phyloP scores from a whole-genome alignment of 306 rosid species.

The Trifolium repens region DNA sequence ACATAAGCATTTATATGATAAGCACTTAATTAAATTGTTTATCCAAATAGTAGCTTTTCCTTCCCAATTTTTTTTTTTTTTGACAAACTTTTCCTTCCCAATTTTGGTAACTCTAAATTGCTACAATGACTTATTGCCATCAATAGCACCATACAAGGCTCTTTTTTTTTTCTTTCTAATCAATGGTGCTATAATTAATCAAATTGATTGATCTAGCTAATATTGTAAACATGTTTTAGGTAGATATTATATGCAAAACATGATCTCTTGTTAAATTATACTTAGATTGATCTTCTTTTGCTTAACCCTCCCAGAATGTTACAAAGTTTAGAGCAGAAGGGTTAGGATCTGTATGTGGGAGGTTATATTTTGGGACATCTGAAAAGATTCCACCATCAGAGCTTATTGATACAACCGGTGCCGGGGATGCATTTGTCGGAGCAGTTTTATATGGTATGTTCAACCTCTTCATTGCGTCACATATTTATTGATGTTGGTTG shows the following conservation, averaged over 20 bases:
- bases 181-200: neutral
- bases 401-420: slow-evolving; percentile 88
- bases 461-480: neutral
- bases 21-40: too few relatives aligned
- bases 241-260: neutral
- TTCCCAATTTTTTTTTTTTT: too few relatives aligned
- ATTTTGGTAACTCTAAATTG: too few relatives aligned
- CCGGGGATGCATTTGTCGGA: slow-evolving; percentile 96
- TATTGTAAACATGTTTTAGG: slow-evolving; percentile 1
- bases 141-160: too few relatives aligned
- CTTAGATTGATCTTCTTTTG: slow-evolving; percentile 25
- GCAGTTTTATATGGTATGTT: slow-evolving; percentile 80
- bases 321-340: slow-evolving; percentile 76
- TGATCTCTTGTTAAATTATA: slow-evolving; percentile 15
- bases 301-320: slow-evolving; percentile 55
- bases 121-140: too few relatives aligned
- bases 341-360: slow-evolving; percentile 73
- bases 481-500: neutral
- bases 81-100: too few relatives aligned
- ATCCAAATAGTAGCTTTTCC: too few relatives aligned
- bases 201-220: neutral
- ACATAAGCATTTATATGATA: too few relatives aligned
- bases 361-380: slow-evolving; percentile 73
- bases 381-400: slow-evolving; percentile 85
- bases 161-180: too few relatives aligned